phyloP scores from a whole-genome alignment of 2,329 filamentous ascomycete genomes.

The Leptoxyphium fumago region DNA sequence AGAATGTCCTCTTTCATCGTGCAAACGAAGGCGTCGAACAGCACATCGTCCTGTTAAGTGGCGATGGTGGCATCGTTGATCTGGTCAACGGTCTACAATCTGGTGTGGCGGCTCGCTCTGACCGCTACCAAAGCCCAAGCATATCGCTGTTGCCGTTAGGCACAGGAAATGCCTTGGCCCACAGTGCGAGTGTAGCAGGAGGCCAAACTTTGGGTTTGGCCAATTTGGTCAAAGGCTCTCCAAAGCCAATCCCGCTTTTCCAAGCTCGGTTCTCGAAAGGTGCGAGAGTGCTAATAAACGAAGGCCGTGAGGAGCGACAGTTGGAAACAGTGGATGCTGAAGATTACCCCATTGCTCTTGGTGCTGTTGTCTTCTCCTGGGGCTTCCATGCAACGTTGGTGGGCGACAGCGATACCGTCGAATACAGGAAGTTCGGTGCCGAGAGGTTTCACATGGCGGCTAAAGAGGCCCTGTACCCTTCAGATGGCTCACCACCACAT shows the following conservation, averaged over 20 bases:
- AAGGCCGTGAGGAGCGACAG: conserved; percentile 28
- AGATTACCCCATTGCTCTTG: conserved; percentile 34
- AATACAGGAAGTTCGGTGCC: conserved; percentile 61
- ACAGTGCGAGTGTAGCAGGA: conserved; percentile 25
- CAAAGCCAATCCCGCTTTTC: conserved; percentile 28
- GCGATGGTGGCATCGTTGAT: conserved; percentile 77
- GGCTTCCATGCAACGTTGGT: conserved; percentile 81
- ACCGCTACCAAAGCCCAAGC: conserved; percentile 36
- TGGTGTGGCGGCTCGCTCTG: conserved; percentile 5
- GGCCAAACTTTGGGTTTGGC: conserved; percentile 28
- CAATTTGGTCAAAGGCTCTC: conserved; percentile 21
- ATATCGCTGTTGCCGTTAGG: conserved; percentile 41
- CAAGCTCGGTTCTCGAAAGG: conserved; percentile 30
- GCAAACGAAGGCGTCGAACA: conserved; percentile 36
- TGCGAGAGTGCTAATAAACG: conserved; percentile 26
- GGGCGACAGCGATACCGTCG: conserved; percentile 75
- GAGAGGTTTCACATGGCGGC: conserved; percentile 78
- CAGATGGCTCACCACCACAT: conserved; percentile 38
- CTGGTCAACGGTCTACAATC: conserved; percentile 52
- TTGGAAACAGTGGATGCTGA: conserved; percentile 18
- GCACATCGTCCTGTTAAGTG: conserved; percentile 65
- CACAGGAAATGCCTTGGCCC: conserved; percentile 34
- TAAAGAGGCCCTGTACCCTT: conserved; percentile 51
- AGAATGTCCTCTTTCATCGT: conserved; percentile 29
- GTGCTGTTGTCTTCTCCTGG: conserved; percentile 78